phyloP scores from a whole-genome alignment of 805 yeast genomes.

The Schwanniomyces occidentalis region DNA sequence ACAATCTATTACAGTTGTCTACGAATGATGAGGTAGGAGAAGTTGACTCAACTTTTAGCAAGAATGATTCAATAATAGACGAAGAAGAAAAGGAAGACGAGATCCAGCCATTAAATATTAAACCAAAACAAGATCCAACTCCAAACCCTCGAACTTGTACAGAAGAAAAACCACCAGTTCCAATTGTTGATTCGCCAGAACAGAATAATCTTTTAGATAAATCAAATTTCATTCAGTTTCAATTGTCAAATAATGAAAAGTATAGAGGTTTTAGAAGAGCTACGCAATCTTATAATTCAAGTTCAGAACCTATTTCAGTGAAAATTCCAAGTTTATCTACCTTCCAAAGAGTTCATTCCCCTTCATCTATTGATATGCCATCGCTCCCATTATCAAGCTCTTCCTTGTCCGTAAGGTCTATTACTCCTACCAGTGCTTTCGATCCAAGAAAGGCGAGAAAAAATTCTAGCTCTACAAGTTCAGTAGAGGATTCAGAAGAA shows the following conservation, averaged over 20 bases:
- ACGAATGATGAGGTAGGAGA: constrained; percentile 23
- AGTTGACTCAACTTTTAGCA: constrained; percentile 21
- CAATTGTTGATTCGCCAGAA: constrained; percentile 5
- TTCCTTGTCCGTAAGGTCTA: too few species aligned
- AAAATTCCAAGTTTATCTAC: constrained; percentile 16
- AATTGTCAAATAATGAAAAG: constrained; percentile 31
- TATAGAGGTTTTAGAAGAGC: constrained; percentile 46
- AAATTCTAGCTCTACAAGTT: constrained; percentile 13
- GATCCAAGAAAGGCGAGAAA: constrained; percentile 11
- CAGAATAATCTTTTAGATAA: constrained; percentile 1
- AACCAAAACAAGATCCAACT: not conserved
- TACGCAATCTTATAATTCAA: constrained; percentile 15
- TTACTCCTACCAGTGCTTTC: too few species aligned
- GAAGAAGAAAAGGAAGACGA: constrained; percentile 14
- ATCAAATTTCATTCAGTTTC: constrained; percentile 20
- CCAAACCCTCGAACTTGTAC: not conserved
- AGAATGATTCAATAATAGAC: constrained; percentile 9
- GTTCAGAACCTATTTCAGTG: constrained; percentile 22
- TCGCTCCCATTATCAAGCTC: too few species aligned
- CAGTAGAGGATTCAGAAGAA: constrained; percentile 7
- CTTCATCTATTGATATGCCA: not conserved
- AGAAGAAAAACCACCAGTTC: too few species aligned
- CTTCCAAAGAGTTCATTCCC: constrained; percentile 8
- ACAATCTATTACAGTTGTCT: constrained; percentile 27
- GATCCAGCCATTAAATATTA: constrained; percentile 28